A percentile compares a stretch with the other conserved stretches of the same genome.
phyloP scores from a whole-genome alignment of 2,329 filamentous ascomycete genomes.

The Sclerotinia minor region DNA sequence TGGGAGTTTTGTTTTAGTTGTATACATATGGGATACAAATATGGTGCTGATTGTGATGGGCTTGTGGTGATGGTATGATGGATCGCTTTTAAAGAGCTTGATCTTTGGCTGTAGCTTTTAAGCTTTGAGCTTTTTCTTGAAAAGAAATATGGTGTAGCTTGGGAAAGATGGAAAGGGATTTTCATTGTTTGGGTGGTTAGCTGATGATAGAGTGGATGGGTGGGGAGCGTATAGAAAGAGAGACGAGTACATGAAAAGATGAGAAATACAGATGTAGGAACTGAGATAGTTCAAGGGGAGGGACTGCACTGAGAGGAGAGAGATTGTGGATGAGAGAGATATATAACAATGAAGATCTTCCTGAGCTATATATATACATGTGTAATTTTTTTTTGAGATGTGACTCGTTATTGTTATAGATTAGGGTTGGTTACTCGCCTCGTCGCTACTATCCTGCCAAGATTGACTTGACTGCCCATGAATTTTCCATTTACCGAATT shows the following conservation, averaged over 20 bases:
- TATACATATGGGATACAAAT: conserved; percentile 1
- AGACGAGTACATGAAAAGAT: conserved; percentile 11
- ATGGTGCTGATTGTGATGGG: background rate
- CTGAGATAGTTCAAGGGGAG: no score
- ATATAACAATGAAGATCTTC: conserved; percentile 5
- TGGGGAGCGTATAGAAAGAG: background rate
- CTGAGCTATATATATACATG: background rate
- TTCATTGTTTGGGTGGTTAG: conserved; percentile 9
- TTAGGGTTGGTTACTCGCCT: background rate
- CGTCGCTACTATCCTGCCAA: background rate
- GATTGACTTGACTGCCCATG: background rate
- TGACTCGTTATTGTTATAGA: no score
- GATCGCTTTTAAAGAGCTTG: background rate
- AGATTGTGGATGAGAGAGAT: background rate
- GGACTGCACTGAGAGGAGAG: background rate
- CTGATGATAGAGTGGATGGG: background rate
- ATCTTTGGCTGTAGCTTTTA: background rate
- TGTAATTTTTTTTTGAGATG: no score
- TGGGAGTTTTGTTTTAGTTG: background rate
- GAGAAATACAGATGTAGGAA: background rate
- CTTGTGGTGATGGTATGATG: no score
- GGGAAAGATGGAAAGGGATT: background rate
- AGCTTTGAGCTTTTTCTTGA: background rate
- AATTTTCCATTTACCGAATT: background rate
- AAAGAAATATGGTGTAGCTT: background rate